phyloP scores from a whole-genome alignment of 2,329 filamentous ascomycete species.

The Xylaria sp. region DNA sequence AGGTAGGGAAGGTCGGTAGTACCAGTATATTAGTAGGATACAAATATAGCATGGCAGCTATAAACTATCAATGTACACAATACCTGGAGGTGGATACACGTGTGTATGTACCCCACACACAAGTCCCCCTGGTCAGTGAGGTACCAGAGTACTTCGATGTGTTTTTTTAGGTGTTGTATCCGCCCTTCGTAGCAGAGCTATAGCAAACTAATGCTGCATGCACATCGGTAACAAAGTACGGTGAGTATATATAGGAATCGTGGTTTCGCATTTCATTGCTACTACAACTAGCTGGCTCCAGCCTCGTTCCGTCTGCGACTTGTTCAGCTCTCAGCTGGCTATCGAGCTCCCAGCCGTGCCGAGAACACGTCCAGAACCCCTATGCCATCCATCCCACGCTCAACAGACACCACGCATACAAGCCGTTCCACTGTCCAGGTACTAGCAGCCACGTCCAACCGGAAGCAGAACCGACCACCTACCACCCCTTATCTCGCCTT shows the following conservation, averaged over 20 bases:
- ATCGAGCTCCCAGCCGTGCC: conserved; percentile 18
- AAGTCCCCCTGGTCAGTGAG: neutral
- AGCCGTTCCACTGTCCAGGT: conserved; percentile 32
- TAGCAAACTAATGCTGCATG: neutral
- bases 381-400: conserved; percentile 28
- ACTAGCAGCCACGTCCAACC: conserved; percentile 31
- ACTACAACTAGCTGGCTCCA: neutral
- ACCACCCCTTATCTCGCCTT: conserved; percentile 34
- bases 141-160: neutral
- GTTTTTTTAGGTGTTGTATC: neutral
- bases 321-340: no score
- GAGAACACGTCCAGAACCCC: neutral
- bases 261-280: neutral
- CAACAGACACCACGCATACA: neutral
- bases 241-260: neutral
- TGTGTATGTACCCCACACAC: neutral
- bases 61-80: neutral
- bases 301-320: conserved; percentile 14
- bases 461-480: conserved; percentile 36
- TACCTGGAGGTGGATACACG: neutral
- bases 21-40: neutral
- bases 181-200: neutral
- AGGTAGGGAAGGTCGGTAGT: neutral
- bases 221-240: conserved; percentile 3
- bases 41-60: no score